phyloP scores from a whole-genome alignment of 2,329 filamentous ascomycete genomes.

The Stemphylium vesicarium region DNA sequence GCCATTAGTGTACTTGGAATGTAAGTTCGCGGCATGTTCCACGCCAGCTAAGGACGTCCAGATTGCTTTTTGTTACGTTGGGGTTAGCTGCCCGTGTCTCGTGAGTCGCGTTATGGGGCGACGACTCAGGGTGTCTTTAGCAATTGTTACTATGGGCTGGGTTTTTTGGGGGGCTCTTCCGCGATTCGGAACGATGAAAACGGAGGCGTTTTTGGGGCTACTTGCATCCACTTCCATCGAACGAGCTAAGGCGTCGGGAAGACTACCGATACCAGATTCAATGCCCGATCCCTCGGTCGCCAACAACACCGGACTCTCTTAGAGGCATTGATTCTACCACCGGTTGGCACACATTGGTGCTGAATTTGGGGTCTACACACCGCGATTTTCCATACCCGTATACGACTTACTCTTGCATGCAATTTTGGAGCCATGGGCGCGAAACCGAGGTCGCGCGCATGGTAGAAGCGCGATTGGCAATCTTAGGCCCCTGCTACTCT shows the following conservation, averaged over 20 bases:
- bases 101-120: not conserved
- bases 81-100: not conserved
- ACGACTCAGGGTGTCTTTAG: not conserved
- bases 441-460: not conserved
- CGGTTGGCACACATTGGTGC: not conserved
- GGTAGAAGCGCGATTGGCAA: not conserved
- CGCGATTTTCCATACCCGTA: too few relatives aligned
- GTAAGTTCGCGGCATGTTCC: slow-evolving; percentile 1
- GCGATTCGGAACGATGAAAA: not conserved
- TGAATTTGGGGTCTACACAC: not conserved
- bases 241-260: slow-evolving; percentile 5
- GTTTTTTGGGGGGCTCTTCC: not conserved
- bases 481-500: not conserved
- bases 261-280: slow-evolving; percentile 16
- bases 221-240: not conserved
- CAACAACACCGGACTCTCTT: not conserved
- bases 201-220: not conserved
- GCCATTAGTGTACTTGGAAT: not conserved
- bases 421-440: not conserved
- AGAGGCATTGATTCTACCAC: not conserved
- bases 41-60: not conserved
- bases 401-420: too few relatives aligned
- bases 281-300: slow-evolving; percentile 8
- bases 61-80: not conserved
- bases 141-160: not conserved